Percentiles rank a stretch among this genome's conserved stretches.
Evolutionary conservation across 2,329 filamentous ascomycete species (phyloP).

Genomic region (Cordyceps tenuipes): DNA sequence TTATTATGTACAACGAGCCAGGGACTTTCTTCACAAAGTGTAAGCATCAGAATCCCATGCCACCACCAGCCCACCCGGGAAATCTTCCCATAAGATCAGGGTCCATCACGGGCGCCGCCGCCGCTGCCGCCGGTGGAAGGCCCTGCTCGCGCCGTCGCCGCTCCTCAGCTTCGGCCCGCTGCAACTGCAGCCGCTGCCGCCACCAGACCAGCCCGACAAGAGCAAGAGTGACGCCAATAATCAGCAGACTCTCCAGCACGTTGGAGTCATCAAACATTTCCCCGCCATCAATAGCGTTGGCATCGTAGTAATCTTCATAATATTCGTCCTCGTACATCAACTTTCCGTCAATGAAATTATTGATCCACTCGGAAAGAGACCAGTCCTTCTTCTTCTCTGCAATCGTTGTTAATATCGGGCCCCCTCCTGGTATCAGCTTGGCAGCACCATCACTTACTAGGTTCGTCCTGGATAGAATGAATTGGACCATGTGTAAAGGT

Average conservation of each 20-base stretch:
- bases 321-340: constrained; percentile 52
- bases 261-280: constrained; percentile 67
- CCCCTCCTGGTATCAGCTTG: background rate
- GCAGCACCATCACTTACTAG: constrained; percentile 48
- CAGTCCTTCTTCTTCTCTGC: constrained; percentile 62
- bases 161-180: constrained; percentile 31
- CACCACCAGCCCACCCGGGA: constrained; percentile 29
- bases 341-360: constrained; percentile 71
- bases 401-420: background rate
- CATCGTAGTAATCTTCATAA: constrained; percentile 48
- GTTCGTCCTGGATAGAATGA: constrained; percentile 86
- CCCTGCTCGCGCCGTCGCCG: constrained; percentile 25
- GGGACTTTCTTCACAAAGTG: background rate
- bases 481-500: constrained; percentile 82
- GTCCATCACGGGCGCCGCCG: constrained; percentile 16
- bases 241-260: constrained; percentile 74
- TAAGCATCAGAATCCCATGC: constrained; percentile 23
- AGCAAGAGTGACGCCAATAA: constrained; percentile 66
- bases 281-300: constrained; percentile 43
- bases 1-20: constrained; percentile 4
- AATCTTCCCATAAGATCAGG: constrained; percentile 21
- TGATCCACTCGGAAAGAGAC: constrained; percentile 78
- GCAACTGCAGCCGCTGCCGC: constrained; percentile 58
- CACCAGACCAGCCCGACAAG: constrained; percentile 77
- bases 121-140: constrained; percentile 17